Percentiles rank a stretch among this genome's conserved stretches.
phyloP scores from a whole-genome alignment of 73 alveolate genomes.

The Paramecium sexaurelia region DNA sequence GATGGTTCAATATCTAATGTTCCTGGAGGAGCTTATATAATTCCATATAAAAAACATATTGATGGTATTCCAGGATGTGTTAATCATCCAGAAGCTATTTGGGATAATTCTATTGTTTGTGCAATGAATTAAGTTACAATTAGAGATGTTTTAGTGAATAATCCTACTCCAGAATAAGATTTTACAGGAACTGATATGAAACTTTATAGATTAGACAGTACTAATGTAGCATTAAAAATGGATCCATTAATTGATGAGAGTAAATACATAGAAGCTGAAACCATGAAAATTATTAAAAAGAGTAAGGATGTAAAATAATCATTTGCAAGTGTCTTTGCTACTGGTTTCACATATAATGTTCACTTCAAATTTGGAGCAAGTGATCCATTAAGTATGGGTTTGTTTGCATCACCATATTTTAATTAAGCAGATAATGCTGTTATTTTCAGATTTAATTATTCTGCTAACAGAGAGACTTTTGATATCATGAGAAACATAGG shows the following conservation, averaged over 20 bases:
- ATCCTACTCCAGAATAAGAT: constrained; percentile 11
- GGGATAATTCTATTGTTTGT: constrained; percentile 36
- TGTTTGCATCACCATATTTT: not conserved
- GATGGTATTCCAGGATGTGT: constrained; percentile 52
- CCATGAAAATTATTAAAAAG: constrained; percentile 37
- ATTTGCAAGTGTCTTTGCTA: not conserved
- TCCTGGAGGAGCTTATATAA: constrained; percentile 5
- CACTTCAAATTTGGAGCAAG: not conserved
- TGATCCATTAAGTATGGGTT: not conserved
- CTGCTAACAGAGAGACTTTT: constrained; percentile 41
- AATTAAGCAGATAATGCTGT: not conserved
- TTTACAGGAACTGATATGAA: constrained; percentile 54
- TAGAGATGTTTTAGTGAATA: not conserved
- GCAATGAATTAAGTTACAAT: not conserved
- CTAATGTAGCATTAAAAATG: constrained; percentile 7
- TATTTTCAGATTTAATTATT: constrained; percentile 29
- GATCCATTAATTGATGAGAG: not conserved
- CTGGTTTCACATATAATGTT: not conserved
- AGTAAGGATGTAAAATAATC: not conserved
- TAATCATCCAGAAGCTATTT: not conserved
- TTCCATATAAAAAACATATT: not conserved
- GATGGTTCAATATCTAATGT: constrained; percentile 20
- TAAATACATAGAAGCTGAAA: not conserved
- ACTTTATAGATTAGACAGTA: constrained; percentile 21
- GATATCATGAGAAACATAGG: not conserved